phyloP scores from a whole-genome alignment of 768 basidiomycete genomes.

The Russula sp. region DNA sequence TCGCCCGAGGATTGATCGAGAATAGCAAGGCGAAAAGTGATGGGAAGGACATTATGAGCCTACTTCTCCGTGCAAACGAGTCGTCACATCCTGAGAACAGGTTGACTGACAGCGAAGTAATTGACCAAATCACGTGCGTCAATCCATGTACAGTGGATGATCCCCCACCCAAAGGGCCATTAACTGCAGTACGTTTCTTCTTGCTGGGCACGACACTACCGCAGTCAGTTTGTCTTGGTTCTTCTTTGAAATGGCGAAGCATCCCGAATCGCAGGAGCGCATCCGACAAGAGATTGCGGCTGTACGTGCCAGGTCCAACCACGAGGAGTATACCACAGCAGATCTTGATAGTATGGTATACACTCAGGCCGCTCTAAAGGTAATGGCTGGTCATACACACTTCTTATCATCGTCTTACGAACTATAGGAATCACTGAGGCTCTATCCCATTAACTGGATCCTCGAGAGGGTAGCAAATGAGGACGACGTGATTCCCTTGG shows the following conservation, averaged over 20 bases:
- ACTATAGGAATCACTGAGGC: constrained; percentile 16
- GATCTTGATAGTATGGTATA: constrained; percentile 17
- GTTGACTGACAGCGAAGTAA: constrained; percentile 4
- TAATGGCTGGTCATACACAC: neutral
- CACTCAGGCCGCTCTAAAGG: constrained; percentile 20
- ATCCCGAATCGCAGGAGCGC: constrained; percentile 15
- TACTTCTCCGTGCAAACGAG: constrained; percentile 18
- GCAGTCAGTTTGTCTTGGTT: constrained; percentile 14
- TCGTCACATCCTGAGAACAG: neutral
- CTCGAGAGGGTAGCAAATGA: constrained; percentile 6
- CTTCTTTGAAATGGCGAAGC: constrained; percentile 19
- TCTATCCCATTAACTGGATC: constrained; percentile 15
- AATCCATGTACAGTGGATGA: too few species aligned
- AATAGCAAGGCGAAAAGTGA: constrained; percentile 1
- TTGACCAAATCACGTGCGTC: constrained; percentile 17
- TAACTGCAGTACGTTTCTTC: neutral
- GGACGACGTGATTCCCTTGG: constrained; percentile 19
- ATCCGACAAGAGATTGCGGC: constrained; percentile 16
- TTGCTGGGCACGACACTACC: constrained; percentile 21
- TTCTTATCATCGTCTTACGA: neutral
- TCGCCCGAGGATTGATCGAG: constrained; percentile 4
- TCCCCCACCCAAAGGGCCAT: neutral
- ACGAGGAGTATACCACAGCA: neutral
- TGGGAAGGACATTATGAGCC: constrained; percentile 20
- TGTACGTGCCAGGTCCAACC: neutral